These are phyloP conservation scores for Rhodamnia argentea DNA, from an alignment of 345 rosid genomes.

Conservation along the genomic window DNA sequence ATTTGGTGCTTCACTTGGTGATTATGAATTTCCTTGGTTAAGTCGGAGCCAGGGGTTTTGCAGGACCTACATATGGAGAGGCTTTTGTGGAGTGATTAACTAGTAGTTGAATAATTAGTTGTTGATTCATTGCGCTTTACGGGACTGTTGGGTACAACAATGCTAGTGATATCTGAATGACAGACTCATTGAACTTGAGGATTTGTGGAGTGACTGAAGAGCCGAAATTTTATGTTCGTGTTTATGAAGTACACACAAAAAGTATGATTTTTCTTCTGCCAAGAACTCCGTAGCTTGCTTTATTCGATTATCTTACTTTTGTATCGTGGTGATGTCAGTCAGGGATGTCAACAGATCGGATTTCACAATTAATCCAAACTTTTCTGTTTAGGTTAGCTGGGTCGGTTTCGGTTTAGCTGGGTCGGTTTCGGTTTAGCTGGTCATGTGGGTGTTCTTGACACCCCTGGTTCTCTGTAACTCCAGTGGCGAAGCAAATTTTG, in stretches of 20 bases:
- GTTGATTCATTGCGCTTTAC: not conserved
- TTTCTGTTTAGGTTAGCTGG: not conserved
- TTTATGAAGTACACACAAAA: not conserved
- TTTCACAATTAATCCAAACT: not conserved
- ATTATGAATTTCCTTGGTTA: constrained; percentile 56
- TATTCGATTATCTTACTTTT: not conserved
- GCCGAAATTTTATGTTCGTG: not conserved
- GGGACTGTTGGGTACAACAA: not conserved
- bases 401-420: not conserved
- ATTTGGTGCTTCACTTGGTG: constrained; percentile 46
- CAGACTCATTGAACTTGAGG: not conserved
- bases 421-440: not conserved
- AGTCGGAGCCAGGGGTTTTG: not conserved
- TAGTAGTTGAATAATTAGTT: not conserved
- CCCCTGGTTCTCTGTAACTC: not conserved
- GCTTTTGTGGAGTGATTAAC: not conserved
- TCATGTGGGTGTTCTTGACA: not conserved
- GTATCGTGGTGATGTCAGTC: not conserved
- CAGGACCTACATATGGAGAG: not conserved
- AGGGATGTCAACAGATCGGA: not conserved
- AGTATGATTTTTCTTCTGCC: not conserved
- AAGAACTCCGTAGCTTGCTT: not conserved
- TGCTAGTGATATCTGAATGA: not conserved
- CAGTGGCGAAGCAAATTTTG: not conserved
- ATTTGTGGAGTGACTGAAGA: not conserved